These are phyloP conservation scores for Hygrophila difformis DNA, from an alignment of 257 asterid species.

Conservation along the genomic window DNA sequence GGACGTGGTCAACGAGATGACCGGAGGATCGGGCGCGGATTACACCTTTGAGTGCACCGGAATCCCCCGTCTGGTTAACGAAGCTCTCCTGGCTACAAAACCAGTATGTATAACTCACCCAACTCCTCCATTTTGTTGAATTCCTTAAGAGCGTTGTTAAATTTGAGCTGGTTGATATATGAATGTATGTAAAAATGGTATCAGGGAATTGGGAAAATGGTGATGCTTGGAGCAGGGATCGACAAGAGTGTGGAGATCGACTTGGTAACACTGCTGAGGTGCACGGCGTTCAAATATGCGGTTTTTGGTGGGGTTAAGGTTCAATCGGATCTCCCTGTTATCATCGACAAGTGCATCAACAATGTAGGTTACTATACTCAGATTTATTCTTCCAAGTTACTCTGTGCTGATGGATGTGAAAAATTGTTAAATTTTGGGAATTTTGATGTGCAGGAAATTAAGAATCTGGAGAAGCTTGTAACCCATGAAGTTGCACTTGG, in stretches of 20 bases:
- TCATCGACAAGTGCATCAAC: conserved; percentile 30
- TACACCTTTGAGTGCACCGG: conserved; percentile 49
- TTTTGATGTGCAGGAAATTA: conserved; percentile 28
- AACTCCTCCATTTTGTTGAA: no score
- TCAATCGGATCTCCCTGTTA: conserved; percentile 34
- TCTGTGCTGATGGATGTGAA: no score
- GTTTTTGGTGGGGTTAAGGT: conserved; percentile 39
- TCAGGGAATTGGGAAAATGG: conserved; percentile 34
- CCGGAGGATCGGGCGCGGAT: no score
- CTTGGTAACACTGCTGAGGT: conserved; percentile 24
- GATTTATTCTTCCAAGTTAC: not conserved
- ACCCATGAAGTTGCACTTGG: conserved; percentile 31
- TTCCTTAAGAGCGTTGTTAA: no score
- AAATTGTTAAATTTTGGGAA: not conserved
- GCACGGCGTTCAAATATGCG: conserved; percentile 34
- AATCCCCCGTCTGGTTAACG: conserved; percentile 26
- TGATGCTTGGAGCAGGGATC: conserved; percentile 36
- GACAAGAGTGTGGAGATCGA: conserved; percentile 33
- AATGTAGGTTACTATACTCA: conserved; percentile 15
- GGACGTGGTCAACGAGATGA: conserved; percentile 25
- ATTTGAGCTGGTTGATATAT: no score
- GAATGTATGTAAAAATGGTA: no score
- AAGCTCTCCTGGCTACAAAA: conserved; percentile 37
- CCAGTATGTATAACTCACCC: conserved; percentile 20
- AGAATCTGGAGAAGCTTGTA: conserved; percentile 26